Evolutionary conservation across 306 rosid species (phyloP).

Genomic region (Oemleria cerasiformis): DNA sequence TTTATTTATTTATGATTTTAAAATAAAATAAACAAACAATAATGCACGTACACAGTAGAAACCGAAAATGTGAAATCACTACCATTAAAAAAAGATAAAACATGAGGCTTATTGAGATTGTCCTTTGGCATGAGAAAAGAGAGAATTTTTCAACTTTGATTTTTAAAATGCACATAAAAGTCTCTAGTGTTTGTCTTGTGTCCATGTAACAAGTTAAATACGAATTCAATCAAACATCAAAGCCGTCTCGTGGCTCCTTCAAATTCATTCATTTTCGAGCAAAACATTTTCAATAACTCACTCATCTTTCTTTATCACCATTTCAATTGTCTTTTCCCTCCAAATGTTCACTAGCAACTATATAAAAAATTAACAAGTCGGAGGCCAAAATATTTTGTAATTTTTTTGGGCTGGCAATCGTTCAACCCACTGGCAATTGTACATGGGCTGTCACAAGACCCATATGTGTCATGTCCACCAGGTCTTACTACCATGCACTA

Average conservation of each 20-base stretch:
- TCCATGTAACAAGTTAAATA: not conserved
- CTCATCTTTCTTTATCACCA: not conserved
- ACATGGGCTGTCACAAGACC: too few species aligned
- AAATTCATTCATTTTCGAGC: not conserved
- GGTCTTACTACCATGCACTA: too few species aligned
- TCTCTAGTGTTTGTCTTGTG: not conserved
- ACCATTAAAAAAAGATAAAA: too few species aligned
- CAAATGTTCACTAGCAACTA: not conserved
- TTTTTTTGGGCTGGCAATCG: too few species aligned
- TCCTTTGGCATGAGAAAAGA: not conserved
- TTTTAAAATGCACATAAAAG: not conserved
- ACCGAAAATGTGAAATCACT: too few species aligned
- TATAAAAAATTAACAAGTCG: not conserved
- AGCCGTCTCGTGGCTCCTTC: not conserved
- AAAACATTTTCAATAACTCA: not conserved
- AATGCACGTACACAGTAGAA: too few species aligned
- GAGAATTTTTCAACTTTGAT: not conserved
- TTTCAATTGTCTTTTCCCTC: slow-evolving; percentile 1
- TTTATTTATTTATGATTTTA: too few species aligned
- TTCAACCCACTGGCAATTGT: too few species aligned
- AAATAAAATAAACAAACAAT: too few species aligned
- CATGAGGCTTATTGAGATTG: not conserved
- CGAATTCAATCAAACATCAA: not conserved
- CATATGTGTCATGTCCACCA: too few species aligned
- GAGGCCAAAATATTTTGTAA: not conserved